Evolutionary conservation across 202 grass and related monocot genomes (phyloP).

Genomic region (Cymbopogon flexuosus): DNA sequence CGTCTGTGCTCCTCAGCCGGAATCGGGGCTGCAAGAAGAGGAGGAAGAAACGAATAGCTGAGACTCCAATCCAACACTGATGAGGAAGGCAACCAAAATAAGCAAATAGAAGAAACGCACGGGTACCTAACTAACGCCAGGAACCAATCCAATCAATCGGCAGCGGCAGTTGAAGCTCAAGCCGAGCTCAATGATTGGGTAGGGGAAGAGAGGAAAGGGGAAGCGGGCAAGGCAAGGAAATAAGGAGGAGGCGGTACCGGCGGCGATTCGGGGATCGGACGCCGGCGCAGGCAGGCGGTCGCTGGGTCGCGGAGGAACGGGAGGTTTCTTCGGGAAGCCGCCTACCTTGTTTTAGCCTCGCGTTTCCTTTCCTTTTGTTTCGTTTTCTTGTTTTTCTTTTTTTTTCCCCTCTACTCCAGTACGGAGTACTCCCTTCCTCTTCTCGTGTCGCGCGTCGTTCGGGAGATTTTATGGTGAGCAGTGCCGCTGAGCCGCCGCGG

Average conservation of each 20-base stretch:
- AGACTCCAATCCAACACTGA: not conserved
- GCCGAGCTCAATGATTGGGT: slow-evolving; percentile 11
- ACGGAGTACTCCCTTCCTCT: no score
- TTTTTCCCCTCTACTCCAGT: no score
- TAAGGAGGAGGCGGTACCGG: slow-evolving; percentile 29
- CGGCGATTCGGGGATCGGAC: slow-evolving; percentile 9
- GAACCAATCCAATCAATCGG: not conserved
- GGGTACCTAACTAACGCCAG: not conserved
- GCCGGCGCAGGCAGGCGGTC: not conserved
- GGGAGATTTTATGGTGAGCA: not conserved
- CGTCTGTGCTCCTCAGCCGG: not conserved
- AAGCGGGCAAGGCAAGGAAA: not conserved
- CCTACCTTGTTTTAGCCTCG: slow-evolving; percentile 23
- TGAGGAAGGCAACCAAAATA: not conserved
- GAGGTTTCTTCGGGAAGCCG: slow-evolving; percentile 44
- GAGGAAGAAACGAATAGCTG: not conserved
- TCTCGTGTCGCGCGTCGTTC: not conserved
- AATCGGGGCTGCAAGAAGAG: slow-evolving; percentile 16
- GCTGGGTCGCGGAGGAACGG: not conserved
- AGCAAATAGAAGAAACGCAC: not conserved
- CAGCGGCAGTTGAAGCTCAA: not conserved
- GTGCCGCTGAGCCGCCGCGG: not conserved
- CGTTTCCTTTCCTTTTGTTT: slow-evolving; percentile 28
- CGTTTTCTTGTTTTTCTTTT: not conserved
- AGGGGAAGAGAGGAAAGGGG: not conserved